Evolutionary conservation across 345 rosid species (phyloP), one percentile per base, ranked within the genome.

Genomic region (Erucastrum elatum): DNA sequence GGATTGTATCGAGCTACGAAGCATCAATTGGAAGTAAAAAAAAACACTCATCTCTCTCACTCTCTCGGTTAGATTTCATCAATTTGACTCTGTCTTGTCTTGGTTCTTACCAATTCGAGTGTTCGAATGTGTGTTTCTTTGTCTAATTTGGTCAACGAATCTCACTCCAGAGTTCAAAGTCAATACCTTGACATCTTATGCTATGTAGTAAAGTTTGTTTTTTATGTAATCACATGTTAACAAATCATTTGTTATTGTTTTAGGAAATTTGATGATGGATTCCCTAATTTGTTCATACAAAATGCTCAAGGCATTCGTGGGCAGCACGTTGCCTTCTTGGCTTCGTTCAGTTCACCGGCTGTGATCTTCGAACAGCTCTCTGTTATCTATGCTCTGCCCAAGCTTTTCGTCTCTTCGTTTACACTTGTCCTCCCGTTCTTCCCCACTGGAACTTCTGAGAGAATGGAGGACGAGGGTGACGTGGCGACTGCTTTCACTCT

Each of bases 381-480:
- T 0, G 88, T 95, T 56, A 91, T 93, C 33, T 95, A 92, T 63
- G 98, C 98, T 9, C 84, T 92, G 73, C 99, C 98, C 0, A 95
- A 95, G 76, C 82, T 95, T 82, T 95, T 95, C 71, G 71, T 92
- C 31, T 95, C 99, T 6, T 95, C 98, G 0, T 92, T 95, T 74
- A 95, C 98, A 5, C 89, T 95, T 1, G 98, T 95, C 81, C 96
- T 95, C 33, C 99, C 99, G 0, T 95, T 95, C 71, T 95, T 95
- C 66, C 99, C 99, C 3, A 95, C 98, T 2, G 99, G 99, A 10
- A 95, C 99, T 39, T 95, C 94, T 0, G 99, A 95, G 87, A 88
- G 98, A 21, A 95, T 95, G 99, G 99, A 95, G 82, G 99, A 95
- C 2, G 99, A 95, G 79, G 99, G 99, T 39, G 98, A 93, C 64